Evolutionary conservation across 2,329 filamentous ascomycete species (phyloP), one percentile per base, ranked within the genome.

Genomic region (Emergomyces pasteurianus): DNA sequence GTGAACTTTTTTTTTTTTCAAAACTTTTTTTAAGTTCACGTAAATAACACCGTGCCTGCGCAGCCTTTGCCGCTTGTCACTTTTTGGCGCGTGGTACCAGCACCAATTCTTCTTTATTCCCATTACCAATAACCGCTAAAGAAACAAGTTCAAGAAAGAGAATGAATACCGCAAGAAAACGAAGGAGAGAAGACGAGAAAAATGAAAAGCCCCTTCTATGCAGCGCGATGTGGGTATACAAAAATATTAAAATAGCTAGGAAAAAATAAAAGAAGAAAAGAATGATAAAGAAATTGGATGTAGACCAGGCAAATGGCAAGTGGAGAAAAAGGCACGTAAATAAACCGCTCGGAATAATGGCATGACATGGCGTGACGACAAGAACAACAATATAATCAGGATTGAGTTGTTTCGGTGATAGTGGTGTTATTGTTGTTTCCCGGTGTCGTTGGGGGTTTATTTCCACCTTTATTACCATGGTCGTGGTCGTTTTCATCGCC

Each of bases 341-440:
- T 57, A 23, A 57, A 43, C 23, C 14, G 18, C 36, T 55, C 53
- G 36, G 34, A 12, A 26, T 7, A 40, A 55, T 55, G n/a, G 53
- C 36, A 23, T 42, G 28, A 42, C 16, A 42, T 55, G 26, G 43
- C 9, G 31, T 26, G 31, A 23, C n/a, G n/a, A n/a, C n/a, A n/a
- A n/a, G 14, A 16, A 40, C 49, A 52, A 28, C 49, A 55, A 21
- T 42, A 28, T 21, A 16, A 42, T 55, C 36, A 55, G 34, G 53
- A 42, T 16, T 14, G 23, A 43, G 5, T 28, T 9, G 21, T n/a
- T n/a, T 43, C 40, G 5, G 36, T 1, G 42, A 40, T 67, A 66
- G 61, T 67, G 60, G 60, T 67, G 65, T 40, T 67, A 65, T 53
- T 65, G 63, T 64, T 53, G 64, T 56, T 65, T 62, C 64, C 56